A percentile compares a stretch with the other conserved stretches of the same genome.
phyloP scores from a whole-genome alignment of 2,329 filamentous ascomycete species.

The Sclerotinia spermophila region DNA sequence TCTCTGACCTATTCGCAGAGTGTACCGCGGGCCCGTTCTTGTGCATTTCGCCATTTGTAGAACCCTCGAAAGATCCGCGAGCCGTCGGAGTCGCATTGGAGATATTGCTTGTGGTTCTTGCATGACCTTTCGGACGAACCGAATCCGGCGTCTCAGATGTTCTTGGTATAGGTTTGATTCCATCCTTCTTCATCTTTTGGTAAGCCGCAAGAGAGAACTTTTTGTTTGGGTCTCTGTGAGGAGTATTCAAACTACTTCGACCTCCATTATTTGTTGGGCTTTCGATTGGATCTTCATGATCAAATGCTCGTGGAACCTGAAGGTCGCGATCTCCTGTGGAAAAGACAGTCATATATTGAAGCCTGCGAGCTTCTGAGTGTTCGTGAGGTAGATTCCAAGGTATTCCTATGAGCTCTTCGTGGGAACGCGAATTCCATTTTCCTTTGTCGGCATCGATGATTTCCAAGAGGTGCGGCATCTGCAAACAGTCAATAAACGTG shows the following conservation, averaged over 20 bases:
- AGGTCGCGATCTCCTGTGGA: constrained; percentile 31
- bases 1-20: constrained; percentile 14
- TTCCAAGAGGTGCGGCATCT: constrained; percentile 14
- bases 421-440: constrained; percentile 1
- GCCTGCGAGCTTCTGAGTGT: constrained; percentile 31
- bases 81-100: constrained; percentile 28
- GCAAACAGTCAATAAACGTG: constrained; percentile 6
- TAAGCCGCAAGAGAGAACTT: constrained; percentile 37
- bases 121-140: constrained; percentile 23
- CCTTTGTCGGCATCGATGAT: constrained; percentile 10
- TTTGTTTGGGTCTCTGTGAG: constrained; percentile 31
- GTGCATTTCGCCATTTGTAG: constrained; percentile 20
- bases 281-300: constrained; percentile 31
- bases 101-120: constrained; percentile 26
- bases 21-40: constrained; percentile 25
- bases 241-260: constrained; percentile 34
- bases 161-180: constrained; percentile 29
- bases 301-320: constrained; percentile 30
- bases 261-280: constrained; percentile 27
- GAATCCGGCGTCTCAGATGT: constrained; percentile 18
- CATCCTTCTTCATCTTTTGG: constrained; percentile 34
- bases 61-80: constrained; percentile 27
- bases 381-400: constrained; percentile 35
- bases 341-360: constrained; percentile 37
- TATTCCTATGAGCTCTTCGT: constrained; percentile 20